A percentile compares a stretch with the other conserved stretches of the same genome.
Conservation (phyloP, 148 eudicot genomes). For the Nepenthes gracilis region DNA sequence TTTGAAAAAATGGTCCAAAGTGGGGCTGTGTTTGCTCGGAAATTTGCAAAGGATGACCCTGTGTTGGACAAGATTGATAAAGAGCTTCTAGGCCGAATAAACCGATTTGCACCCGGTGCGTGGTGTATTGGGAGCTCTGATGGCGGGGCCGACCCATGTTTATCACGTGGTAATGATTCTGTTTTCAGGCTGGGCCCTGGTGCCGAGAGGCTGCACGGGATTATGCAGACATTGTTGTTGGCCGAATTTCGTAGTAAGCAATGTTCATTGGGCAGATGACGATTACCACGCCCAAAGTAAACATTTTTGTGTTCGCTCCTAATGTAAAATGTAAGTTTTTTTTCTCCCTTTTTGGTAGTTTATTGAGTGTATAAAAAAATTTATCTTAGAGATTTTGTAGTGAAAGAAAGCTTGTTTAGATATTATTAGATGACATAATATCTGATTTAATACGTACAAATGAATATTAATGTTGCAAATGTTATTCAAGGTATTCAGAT, state of each 20-base stretch:
- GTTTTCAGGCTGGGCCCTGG: constrained; percentile 68
- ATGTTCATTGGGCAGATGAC: constrained; percentile 28
- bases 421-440: too few relatives aligned
- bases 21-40: constrained; percentile 79
- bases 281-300: neutral
- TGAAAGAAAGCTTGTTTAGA: too few relatives aligned
- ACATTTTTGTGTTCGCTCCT: neutral
- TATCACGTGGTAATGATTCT: constrained; percentile 53
- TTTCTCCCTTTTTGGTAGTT: too few relatives aligned
- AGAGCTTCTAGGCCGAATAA: constrained; percentile 57
- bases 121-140: constrained; percentile 72
- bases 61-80: constrained; percentile 71
- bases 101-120: constrained; percentile 78
- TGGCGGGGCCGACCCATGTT: constrained; percentile 60
- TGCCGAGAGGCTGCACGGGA: constrained; percentile 49
- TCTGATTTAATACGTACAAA: too few relatives aligned
- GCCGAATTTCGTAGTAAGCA: constrained; percentile 55
- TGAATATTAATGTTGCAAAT: too few relatives aligned
- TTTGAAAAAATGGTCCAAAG: constrained; percentile 78
- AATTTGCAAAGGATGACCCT: constrained; percentile 60
- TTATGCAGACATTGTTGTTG: constrained; percentile 42
- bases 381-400: too few relatives aligned
- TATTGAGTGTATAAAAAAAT: too few relatives aligned
- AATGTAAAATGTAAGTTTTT: too few relatives aligned
- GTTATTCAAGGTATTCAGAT: too few relatives aligned